These are phyloP conservation scores for Pezicula carpinea DNA, from an alignment of 2,329 filamentous ascomycete species.

Conservation along the genomic window DNA sequence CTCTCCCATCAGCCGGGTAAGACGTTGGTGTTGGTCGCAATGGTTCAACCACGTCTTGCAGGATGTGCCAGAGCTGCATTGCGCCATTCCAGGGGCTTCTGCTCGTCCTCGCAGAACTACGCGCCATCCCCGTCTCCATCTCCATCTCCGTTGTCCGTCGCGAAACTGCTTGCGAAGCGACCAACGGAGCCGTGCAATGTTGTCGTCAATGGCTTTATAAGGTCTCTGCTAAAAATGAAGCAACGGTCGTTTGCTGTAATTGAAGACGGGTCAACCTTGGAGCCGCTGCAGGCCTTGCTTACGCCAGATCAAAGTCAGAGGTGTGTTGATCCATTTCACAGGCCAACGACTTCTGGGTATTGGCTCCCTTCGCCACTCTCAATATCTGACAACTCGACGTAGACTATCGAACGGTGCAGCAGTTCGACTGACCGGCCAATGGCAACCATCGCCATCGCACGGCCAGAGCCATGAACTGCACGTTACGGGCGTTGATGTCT, in stretches of 20 bases:
- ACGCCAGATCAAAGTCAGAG: slow-evolving; percentile 23
- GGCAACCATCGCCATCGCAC: slow-evolving; percentile 65
- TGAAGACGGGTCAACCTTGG: slow-evolving; percentile 79
- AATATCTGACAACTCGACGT: slow-evolving; percentile 9
- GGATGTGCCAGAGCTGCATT: neutral
- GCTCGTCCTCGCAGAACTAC: slow-evolving; percentile 1
- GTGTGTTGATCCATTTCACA: slow-evolving; percentile 13
- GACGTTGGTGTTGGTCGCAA: neutral
- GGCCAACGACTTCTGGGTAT: slow-evolving; percentile 1
- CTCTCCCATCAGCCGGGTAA: neutral
- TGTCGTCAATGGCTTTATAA: slow-evolving; percentile 72
- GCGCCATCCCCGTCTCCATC: too few species aligned
- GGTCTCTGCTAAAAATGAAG: slow-evolving; percentile 84
- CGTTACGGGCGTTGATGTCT: slow-evolving; percentile 61
- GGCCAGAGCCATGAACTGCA: slow-evolving; percentile 78
- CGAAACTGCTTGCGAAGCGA: slow-evolving; percentile 51
- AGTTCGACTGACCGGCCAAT: slow-evolving; percentile 71
- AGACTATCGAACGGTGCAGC: slow-evolving; percentile 81
- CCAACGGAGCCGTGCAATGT: slow-evolving; percentile 43
- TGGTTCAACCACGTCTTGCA: slow-evolving; percentile 7
- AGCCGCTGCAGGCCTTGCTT: slow-evolving; percentile 59
- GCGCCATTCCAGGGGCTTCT: slow-evolving; percentile 4
- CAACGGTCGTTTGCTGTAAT: slow-evolving; percentile 76
- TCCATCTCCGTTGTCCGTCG: slow-evolving; percentile 41
- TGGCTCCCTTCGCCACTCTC: slow-evolving; percentile 5